Evolutionary conservation across 306 rosid genomes (phyloP), one percentile per base, ranked within the genome.

Genomic region (Prunus armeniaca): DNA sequence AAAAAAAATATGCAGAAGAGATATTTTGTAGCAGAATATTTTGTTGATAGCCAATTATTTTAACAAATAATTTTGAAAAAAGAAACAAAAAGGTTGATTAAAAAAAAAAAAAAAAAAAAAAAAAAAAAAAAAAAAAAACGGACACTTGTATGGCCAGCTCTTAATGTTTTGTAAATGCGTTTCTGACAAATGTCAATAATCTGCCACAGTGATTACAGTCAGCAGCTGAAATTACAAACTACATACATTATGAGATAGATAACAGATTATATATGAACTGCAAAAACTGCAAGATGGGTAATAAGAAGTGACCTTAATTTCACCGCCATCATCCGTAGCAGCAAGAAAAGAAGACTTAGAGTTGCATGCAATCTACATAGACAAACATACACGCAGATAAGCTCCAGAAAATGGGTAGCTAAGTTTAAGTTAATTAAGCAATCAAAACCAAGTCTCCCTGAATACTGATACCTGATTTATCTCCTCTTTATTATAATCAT

Each of bases 261-360:
- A 34, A 34, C 57, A 49, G 30, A 73, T 75, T 57, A 58, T 50
- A 83, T 2, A 41, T 9, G 4, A 43, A 20, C 30, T 52, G 17
- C 9, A 67, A 80, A 65, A 12, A 15, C 2, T 30, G 27, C 60
- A 20, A 65, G 19, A 47, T 12, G 12, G 27, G 41, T 4, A 69
- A 57, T 3, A 22, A 57, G 19, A 1, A 75, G 46, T 38, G 81
- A 94, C 98, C 94, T 94, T 94, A 73, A 94, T 85, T 82, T 94
- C 97, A 47, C 98, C 98, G 6, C 91, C 79, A 80, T 94, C 98
- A 60, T 94, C 98, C 20, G 98, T 91, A 52, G 98, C 96, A 79
- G 98, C 98, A 70, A 94, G 94, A 85, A 91, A 94, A 54, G 97
- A 85, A 38, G 96, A 85, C 77, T 73, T 89, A 27, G 88, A 82